Evolutionary conservation across 2,329 filamentous ascomycete species (phyloP).

Genomic region (Colletotrichum cuscutae): DNA sequence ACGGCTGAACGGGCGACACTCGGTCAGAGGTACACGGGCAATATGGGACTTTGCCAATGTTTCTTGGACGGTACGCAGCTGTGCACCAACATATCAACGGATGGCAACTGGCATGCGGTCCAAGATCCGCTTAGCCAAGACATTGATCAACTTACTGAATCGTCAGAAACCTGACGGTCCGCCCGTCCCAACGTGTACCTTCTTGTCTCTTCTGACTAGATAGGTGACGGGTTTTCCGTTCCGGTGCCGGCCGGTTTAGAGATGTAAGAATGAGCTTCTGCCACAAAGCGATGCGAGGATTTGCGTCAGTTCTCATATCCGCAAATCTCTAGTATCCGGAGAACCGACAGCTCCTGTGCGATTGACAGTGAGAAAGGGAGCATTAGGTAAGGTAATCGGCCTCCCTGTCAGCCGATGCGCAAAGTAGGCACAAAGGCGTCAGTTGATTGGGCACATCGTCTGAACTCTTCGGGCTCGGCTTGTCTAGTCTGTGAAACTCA

Average conservation of each 20-base stretch:
- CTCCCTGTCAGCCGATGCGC: neutral
- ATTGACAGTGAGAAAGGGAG: neutral
- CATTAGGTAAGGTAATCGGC: neutral
- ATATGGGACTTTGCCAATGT: constrained; percentile 14
- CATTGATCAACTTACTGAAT: constrained; percentile 15
- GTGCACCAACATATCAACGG: constrained; percentile 17
- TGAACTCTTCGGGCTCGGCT: neutral
- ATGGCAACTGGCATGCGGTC: constrained; percentile 30
- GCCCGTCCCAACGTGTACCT: neutral
- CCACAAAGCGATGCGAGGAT: neutral
- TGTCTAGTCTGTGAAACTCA: neutral
- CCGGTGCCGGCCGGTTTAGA: neutral
- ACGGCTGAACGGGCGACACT: constrained; percentile 1
- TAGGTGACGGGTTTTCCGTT: neutral
- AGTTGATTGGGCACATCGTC: neutral
- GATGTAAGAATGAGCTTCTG: neutral
- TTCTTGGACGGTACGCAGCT: constrained; percentile 22
- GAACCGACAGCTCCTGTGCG: neutral
- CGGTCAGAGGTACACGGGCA: constrained; percentile 7
- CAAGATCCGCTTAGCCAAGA: constrained; percentile 20
- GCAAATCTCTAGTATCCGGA: neutral
- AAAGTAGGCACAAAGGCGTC: neutral
- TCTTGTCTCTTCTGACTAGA: neutral
- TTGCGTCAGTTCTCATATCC: neutral
- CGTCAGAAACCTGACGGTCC: neutral